Evolutionary conservation across 2,329 filamentous ascomycete genomes (phyloP).

Genomic region (Akanthomyces dipterigenus): DNA sequence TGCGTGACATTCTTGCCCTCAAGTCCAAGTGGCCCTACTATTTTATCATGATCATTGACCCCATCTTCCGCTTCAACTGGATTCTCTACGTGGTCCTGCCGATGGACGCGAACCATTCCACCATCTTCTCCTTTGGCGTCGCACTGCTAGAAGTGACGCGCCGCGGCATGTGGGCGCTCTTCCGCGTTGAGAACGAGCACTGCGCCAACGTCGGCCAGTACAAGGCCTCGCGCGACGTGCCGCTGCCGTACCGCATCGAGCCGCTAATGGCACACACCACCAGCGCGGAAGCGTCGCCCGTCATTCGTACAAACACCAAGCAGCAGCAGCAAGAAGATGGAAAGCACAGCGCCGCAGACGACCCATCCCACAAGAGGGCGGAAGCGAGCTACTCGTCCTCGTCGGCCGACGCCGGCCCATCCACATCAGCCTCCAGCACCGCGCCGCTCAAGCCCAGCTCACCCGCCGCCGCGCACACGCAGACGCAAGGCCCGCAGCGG

Average conservation of each 20-base stretch:
- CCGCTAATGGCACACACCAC: constrained; percentile 34
- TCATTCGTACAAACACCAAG: not conserved
- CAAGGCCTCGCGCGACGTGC: constrained; percentile 82
- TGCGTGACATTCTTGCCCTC: constrained; percentile 74
- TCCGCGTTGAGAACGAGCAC: constrained; percentile 97
- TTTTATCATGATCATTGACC: constrained; percentile 72
- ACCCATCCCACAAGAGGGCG: not conserved
- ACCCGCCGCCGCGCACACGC: not conserved
- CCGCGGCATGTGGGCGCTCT: constrained; percentile 82
- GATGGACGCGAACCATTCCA: constrained; percentile 73
- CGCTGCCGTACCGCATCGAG: constrained; percentile 69
- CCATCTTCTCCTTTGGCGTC: constrained; percentile 72
- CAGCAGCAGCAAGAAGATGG: constrained; percentile 19
- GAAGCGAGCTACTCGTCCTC: not conserved
- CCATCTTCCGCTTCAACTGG: constrained; percentile 87
- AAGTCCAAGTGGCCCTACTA: constrained; percentile 83
- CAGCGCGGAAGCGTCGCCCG: constrained; percentile 28
- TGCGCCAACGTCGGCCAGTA: constrained; percentile 86
- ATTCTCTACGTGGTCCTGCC: constrained; percentile 86
- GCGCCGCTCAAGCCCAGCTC: not conserved
- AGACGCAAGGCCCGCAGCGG: not conserved
- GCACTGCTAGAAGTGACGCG: constrained; percentile 73
- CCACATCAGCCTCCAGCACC: not conserved
- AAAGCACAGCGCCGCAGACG: constrained; percentile 7
- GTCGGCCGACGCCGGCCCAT: not conserved